A percentile compares a stretch with the other conserved stretches of the same genome.
Conservation (phyloP, 2,329 filamentous ascomycete genomes). For the Fusarium aywerte region DNA sequence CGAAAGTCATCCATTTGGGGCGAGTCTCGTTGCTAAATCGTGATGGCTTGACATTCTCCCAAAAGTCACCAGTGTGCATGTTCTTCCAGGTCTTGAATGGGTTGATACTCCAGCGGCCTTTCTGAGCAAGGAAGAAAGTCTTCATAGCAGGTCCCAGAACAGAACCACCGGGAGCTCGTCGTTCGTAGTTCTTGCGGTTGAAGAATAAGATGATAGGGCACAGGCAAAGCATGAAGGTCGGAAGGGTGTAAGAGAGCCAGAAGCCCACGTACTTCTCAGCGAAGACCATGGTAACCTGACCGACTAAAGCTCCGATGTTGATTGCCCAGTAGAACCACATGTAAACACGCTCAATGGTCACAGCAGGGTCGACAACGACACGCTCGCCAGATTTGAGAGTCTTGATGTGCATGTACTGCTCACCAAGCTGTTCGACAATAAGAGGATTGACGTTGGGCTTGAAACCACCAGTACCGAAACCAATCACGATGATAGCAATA, state of each 20-base stretch:
- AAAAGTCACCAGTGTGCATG: conserved; percentile 68
- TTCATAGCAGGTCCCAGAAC: conserved; percentile 73
- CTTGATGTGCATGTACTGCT: conserved; percentile 64
- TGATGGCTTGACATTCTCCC: conserved; percentile 76
- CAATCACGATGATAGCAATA: conserved; percentile 64
- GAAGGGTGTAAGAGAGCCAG: conserved; percentile 75
- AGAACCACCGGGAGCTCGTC: conserved; percentile 71
- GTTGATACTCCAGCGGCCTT: conserved; percentile 76
- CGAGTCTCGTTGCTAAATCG: conserved; percentile 64
- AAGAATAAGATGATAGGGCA: conserved; percentile 72
- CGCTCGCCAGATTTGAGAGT: conserved; percentile 66
- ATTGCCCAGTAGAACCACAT: conserved; percentile 78
- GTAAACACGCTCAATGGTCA: conserved; percentile 72
- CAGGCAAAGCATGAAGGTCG: conserved; percentile 71
- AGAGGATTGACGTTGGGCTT: conserved; percentile 77
- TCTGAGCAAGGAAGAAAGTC: conserved; percentile 70
- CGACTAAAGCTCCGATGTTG: conserved; percentile 73
- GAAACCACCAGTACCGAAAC: conserved; percentile 77
- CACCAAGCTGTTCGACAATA: conserved; percentile 72
- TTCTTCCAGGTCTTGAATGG: conserved; percentile 68
- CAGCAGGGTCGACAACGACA: conserved; percentile 72
- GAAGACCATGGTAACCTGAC: conserved; percentile 75
- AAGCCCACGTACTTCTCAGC: conserved; percentile 80
- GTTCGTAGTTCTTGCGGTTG: conserved; percentile 68
- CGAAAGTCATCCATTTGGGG: conserved; percentile 79